phyloP scores from a whole-genome alignment of 2,329 filamentous ascomycete genomes.

The Didymella exigua region DNA sequence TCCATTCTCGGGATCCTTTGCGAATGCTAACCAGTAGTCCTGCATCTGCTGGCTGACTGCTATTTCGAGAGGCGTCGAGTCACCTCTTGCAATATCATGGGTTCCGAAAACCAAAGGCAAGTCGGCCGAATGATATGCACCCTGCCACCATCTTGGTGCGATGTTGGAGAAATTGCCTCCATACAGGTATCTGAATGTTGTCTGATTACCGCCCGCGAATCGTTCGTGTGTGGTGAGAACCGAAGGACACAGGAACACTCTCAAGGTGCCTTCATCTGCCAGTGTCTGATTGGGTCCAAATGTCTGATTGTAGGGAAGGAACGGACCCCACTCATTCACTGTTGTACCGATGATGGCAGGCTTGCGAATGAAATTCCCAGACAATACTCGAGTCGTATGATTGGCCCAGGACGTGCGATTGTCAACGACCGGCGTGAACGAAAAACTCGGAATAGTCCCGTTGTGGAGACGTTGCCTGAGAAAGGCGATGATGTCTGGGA shows the following conservation, averaged over 20 bases:
- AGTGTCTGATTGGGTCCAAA: conserved; percentile 31
- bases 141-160: not conserved
- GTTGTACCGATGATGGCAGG: conserved; percentile 47
- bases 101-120: not conserved
- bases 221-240: conserved; percentile 38
- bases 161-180: conserved; percentile 23
- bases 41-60: not conserved
- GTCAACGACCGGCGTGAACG: conserved; percentile 36
- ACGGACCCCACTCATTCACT: conserved; percentile 42
- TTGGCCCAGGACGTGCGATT: conserved; percentile 43
- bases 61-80: not conserved
- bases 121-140: not conserved
- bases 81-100: not conserved
- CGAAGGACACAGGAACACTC: conserved; percentile 38
- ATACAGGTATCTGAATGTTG: conserved; percentile 48
- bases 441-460: conserved; percentile 26
- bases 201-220: conserved; percentile 23
- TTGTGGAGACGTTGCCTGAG: conserved; percentile 1
- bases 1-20: not conserved
- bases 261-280: conserved; percentile 28
- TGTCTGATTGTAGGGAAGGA: conserved; percentile 37
- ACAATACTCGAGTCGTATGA: conserved; percentile 36
- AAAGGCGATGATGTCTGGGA: not conserved
- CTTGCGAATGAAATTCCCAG: conserved; percentile 32
- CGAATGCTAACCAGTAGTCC: not conserved